Evolutionary conservation across 805 yeast species (phyloP), one percentile per base, ranked within the genome.

Genomic region (Yamadazyma phyllophila): DNA sequence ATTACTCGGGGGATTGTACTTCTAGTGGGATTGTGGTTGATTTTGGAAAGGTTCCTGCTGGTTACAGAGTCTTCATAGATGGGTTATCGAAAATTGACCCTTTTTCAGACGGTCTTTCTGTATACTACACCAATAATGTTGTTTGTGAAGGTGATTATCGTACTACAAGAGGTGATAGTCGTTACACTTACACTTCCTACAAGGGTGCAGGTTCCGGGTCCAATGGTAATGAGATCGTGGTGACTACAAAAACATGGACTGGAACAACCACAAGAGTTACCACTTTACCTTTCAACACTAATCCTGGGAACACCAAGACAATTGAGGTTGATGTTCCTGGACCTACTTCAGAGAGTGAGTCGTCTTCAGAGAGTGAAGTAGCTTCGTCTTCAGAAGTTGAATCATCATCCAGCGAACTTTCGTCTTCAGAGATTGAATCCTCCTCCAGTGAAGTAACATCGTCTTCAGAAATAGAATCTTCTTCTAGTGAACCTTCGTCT

Each of bases 21-120:
- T 8, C 46, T 5, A 38, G 44, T 7, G 40, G 41, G 2, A 48
- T 37, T 17, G 41, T 39, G 2, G 48, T 53, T 14, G 43, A 17
- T 12, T 63, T 56, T 46, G 20, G 29, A 4, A 58, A 56, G 41
- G 34, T 64, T 24, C 66, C 67, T 7, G 63, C 65, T 2, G 69
- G 68, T 2, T 59, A 51, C 46, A 47, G 63, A 13, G 61, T 62
- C 7, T 61, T 52, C 43, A 49, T 61, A 30, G 57, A 55, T 38
- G 49, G 41, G 15, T 37, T 43, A n/a, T 30, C 41, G 13, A 15
- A 29, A 14, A 16, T 41, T 15, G 27, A 7, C 5, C 16, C 38
- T 3, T 26, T 7, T 10, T 44, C 43, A 8, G 33, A 11, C 4
- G 15, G 14, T 17, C 39, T 48, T 7, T 6, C 14, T 12, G 41